Percentiles rank a stretch among this genome's conserved stretches.
Evolutionary conservation across 2,329 filamentous ascomycete species (phyloP).

Genomic region (Botrytis paeoniae): DNA sequence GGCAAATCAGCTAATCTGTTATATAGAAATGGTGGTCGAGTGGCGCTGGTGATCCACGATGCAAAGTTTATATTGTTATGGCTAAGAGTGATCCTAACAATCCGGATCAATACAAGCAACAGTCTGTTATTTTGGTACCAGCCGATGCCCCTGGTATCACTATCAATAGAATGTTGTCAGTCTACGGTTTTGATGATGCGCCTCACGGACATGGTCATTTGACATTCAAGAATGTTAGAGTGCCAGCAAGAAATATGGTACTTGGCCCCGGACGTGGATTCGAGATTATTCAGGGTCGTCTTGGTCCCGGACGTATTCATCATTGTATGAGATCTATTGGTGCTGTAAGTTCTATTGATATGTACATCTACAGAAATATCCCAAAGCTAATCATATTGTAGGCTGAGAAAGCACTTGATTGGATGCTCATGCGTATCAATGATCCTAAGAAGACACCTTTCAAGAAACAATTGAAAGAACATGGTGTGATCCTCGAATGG

Average conservation of each 20-base stretch:
- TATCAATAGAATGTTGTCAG: constrained; percentile 88
- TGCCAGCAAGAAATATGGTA: constrained; percentile 79
- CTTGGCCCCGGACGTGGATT: constrained; percentile 93
- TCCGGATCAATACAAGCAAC: constrained; percentile 77
- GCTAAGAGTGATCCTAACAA: constrained; percentile 81
- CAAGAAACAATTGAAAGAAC: constrained; percentile 78
- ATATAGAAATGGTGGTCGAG: constrained; percentile 97
- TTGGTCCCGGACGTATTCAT: constrained; percentile 94
- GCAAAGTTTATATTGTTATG: constrained; percentile 94
- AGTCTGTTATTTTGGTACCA: constrained; percentile 89
- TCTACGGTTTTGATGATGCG: constrained; percentile 97
- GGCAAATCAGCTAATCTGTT: constrained; percentile 26
- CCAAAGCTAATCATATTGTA: constrained; percentile 36
- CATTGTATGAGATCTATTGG: constrained; percentile 96
- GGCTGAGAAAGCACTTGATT: constrained; percentile 88
- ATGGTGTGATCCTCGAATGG: constrained; percentile 94
- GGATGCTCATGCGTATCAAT: constrained; percentile 92
- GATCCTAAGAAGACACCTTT: constrained; percentile 89
- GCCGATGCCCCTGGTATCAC: constrained; percentile 78
- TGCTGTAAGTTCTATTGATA: constrained; percentile 51
- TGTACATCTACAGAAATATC: neutral
- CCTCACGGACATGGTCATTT: constrained; percentile 96
- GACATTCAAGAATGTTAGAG: constrained; percentile 82
- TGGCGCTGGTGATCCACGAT: constrained; percentile 88
- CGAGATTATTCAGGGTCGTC: constrained; percentile 95